Evolutionary conservation across 805 yeast species (phyloP).

Genomic region (Nakazawaea ernobii): DNA sequence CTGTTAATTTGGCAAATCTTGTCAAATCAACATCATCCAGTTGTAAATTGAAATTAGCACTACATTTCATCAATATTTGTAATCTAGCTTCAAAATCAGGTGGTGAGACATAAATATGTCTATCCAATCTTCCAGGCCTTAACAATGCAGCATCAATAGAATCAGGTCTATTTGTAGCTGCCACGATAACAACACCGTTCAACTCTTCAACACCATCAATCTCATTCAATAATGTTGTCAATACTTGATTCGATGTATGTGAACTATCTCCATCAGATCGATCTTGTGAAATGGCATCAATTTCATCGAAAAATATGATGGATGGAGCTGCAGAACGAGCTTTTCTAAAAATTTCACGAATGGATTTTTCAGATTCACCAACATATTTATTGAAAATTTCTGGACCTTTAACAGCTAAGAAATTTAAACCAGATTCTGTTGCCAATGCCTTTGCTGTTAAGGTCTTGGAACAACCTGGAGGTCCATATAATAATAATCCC

Average conservation of each 20-base stretch:
- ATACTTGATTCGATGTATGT: constrained; percentile 71
- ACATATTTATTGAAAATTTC: constrained; percentile 91
- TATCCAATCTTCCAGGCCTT: constrained; percentile 93
- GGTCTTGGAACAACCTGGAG: constrained; percentile 97
- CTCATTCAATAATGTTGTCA: constrained; percentile 88
- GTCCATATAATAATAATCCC: constrained; percentile 91
- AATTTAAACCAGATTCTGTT: constrained; percentile 90
- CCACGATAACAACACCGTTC: constrained; percentile 88
- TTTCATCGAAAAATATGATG: constrained; percentile 92
- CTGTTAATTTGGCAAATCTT: constrained; percentile 56
- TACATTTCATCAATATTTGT: constrained; percentile 69
- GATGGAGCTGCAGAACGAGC: constrained; percentile 94
- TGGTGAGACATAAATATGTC: constrained; percentile 89
- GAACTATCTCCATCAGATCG: constrained; percentile 54
- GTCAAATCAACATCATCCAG: constrained; percentile 39
- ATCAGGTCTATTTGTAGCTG: constrained; percentile 95
- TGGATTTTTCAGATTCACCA: constrained; percentile 93
- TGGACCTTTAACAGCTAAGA: constrained; percentile 94
- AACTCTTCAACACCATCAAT: constrained; percentile 96
- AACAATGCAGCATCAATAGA: constrained; percentile 88
- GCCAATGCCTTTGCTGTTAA: constrained; percentile 93
- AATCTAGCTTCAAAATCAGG: constrained; percentile 79
- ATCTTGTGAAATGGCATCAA: constrained; percentile 84
- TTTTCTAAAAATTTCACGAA: constrained; percentile 86
- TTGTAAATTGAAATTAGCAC: constrained; percentile 48